Evolutionary conservation across 306 rosid genomes (phyloP), one percentile per base, ranked within the genome.

Genomic region (Rosa lucieae): DNA sequence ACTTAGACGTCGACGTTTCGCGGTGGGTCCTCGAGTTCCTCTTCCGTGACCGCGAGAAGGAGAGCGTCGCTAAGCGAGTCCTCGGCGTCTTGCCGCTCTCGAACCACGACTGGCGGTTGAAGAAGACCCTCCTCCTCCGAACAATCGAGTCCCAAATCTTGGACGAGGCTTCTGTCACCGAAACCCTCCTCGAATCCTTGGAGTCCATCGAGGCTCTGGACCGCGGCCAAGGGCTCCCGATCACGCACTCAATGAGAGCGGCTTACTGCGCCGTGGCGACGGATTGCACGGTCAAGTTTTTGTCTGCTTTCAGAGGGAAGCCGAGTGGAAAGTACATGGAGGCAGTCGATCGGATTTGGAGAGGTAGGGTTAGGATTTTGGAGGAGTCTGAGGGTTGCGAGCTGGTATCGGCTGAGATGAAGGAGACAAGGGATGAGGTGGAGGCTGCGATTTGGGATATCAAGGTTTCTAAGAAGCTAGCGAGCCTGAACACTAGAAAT

Each of bases 191-290:
- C 68, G 80, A 84, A 10, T 77, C 42, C 12, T 76, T 94, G 29
- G 97, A 94, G 77, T 29, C 14, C 20, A 58, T 94, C 39, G 97
- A 88, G 12, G 76, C 75, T 1, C 67, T 94, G 61, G 84, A 90
- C n/a, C 68, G 78, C 4, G 39, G 7, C 11, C 80, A 78, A 3
- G 86, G 82, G 8, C 10, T 52, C 73, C 32, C 85, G 0, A 23
- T 68, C 11, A 10, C 69, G 43, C 78, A 74, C 3, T 35, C 92
- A 12, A 85, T 89, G 86, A 87, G 78, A 32, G 80, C 79, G 1
- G 99, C 98, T 0, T 95, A 90, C 59, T 78, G 87, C 35, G 88
- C 98, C 0, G 89, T 95, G 67, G 94, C 98, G 6, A 84, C 91
- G 48, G 98, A 95, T 52, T 87, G 92, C 66, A 85, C 96, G 6